phyloP scores from a whole-genome alignment of 148 eudicot genomes.

The Simmondsia chinensis region DNA sequence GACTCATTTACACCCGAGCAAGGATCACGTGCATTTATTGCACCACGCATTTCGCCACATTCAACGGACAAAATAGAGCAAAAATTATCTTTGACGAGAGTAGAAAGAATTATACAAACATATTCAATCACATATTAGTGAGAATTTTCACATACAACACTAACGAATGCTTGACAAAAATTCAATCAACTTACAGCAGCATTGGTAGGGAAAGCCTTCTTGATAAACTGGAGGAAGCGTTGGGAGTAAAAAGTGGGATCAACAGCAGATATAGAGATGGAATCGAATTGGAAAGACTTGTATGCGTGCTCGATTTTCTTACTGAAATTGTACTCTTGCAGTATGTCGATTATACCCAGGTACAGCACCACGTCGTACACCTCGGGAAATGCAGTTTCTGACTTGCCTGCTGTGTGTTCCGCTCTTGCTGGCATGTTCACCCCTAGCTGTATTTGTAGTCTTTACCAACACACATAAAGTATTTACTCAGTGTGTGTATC shows the following conservation, averaged over 20 bases:
- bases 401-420: constrained; percentile 43
- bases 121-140: too few species aligned
- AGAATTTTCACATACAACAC: too few species aligned
- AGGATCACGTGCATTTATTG: too few species aligned
- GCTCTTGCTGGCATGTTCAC: constrained; percentile 99
- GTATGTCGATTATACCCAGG: constrained; percentile 89
- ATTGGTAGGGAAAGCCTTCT: constrained; percentile 67
- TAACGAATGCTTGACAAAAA: too few species aligned
- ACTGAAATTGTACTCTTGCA: constrained; percentile 78
- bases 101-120: too few species aligned
- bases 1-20: too few species aligned
- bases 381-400: constrained; percentile 42
- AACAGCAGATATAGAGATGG: constrained; percentile 83
- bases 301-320: constrained; percentile 93
- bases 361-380: constrained; percentile 85
- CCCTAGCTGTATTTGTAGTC: constrained; percentile 95
- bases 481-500: too few species aligned
- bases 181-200: constrained; percentile 27
- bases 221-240: constrained; percentile 74
- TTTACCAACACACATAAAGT: constrained; percentile 12
- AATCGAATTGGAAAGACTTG: constrained; percentile 85
- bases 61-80: too few species aligned
- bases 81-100: too few species aligned
- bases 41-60: too few species aligned
- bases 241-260: constrained; percentile 80